Evolutionary conservation across 805 yeast species (phyloP).

Genomic region (Kluyveromyces starmeri): DNA sequence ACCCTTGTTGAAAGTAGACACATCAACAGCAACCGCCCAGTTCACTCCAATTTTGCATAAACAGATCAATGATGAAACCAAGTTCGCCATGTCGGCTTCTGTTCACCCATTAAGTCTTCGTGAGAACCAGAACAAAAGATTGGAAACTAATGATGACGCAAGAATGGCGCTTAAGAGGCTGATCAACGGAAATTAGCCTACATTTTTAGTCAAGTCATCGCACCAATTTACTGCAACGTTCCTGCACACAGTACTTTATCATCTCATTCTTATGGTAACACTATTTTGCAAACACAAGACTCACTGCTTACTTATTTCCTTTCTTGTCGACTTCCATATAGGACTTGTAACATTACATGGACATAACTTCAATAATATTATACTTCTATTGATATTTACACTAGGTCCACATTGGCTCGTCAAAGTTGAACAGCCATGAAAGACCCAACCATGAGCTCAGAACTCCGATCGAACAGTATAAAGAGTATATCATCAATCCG

Average conservation of each 20-base stretch:
- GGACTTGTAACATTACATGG: slow-evolving; percentile 1
- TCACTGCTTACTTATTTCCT: too few species aligned
- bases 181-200: slow-evolving; percentile 14
- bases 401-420: slow-evolving; percentile 56
- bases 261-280: too few species aligned
- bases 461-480: slow-evolving; percentile 81
- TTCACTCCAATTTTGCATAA: slow-evolving; percentile 28
- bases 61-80: slow-evolving; percentile 25
- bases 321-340: too few species aligned
- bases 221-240: too few species aligned
- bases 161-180: slow-evolving; percentile 23
- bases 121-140: slow-evolving; percentile 5
- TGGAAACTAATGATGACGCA: slow-evolving; percentile 23
- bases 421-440: slow-evolving; percentile 81
- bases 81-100: neutral
- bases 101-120: slow-evolving; percentile 6
- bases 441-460: slow-evolving; percentile 81
- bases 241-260: too few species aligned
- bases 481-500: slow-evolving; percentile 72
- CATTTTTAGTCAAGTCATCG: too few species aligned
- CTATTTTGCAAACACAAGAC: too few species aligned
- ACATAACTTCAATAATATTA: slow-evolving; percentile 1
- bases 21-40: slow-evolving; percentile 6
- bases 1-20: slow-evolving; percentile 9
- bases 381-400: neutral